These are phyloP conservation scores for Eucalyptus polybractea DNA, from an alignment of 345 rosid species.

Conservation along the genomic window DNA sequence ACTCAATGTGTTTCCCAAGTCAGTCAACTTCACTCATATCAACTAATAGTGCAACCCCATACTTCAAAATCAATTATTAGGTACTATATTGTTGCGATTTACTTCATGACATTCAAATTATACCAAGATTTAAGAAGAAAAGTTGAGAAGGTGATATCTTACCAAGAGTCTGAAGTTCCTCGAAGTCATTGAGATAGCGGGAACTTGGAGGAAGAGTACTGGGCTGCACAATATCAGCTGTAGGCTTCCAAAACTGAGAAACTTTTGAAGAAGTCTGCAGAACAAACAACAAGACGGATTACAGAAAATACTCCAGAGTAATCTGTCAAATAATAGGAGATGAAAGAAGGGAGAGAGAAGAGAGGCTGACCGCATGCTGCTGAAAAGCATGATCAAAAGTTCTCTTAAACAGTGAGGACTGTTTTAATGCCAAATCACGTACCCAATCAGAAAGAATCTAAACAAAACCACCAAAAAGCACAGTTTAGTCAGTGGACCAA, in stretches of 20 bases:
- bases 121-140: not conserved
- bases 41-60: not conserved
- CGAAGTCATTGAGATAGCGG: constrained; percentile 88
- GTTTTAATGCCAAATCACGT: constrained; percentile 60
- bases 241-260: constrained; percentile 86
- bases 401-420: constrained; percentile 47
- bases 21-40: not conserved
- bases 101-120: not conserved
- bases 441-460: constrained; percentile 69
- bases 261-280: constrained; percentile 55
- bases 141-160: not conserved
- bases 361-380: constrained; percentile 44
- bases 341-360: not conserved
- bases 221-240: constrained; percentile 40
- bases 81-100: not conserved
- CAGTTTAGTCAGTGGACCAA: not conserved
- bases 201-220: constrained; percentile 50
- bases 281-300: not conserved
- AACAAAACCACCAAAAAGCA: constrained; percentile 5
- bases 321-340: not conserved
- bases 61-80: not conserved
- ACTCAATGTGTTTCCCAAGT: not conserved
- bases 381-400: constrained; percentile 65
- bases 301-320: not conserved
- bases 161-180: constrained; percentile 92